A percentile compares a stretch with the other conserved stretches of the same genome.
Evolutionary conservation across 2,329 filamentous ascomycete genomes (phyloP).

Genomic region (Trichoderma aggressivum): DNA sequence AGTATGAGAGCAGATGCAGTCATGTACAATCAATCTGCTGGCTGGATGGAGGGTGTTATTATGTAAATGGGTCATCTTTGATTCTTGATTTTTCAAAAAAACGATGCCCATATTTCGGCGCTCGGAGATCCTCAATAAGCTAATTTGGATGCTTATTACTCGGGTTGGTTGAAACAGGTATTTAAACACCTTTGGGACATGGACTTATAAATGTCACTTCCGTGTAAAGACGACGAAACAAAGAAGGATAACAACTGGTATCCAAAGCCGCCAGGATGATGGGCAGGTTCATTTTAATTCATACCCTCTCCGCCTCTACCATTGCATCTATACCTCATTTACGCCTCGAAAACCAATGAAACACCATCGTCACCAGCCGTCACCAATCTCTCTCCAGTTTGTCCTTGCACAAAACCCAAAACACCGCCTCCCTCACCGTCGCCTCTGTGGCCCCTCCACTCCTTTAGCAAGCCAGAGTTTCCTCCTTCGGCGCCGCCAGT

Average conservation of each 20-base stretch:
- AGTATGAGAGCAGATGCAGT: not conserved
- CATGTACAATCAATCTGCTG: too few species aligned
- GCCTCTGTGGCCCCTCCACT: constrained; percentile 88
- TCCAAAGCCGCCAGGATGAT: not conserved
- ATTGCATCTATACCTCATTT: constrained; percentile 17
- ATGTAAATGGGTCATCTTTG: too few species aligned
- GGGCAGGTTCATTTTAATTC: not conserved
- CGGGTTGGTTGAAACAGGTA: not conserved
- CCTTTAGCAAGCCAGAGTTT: constrained; percentile 66
- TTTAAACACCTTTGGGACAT: not conserved
- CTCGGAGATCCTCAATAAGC: not conserved
- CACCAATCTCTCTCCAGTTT: constrained; percentile 69
- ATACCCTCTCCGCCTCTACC: not conserved
- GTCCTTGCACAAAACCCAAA: constrained; percentile 82
- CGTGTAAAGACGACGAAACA: not conserved
- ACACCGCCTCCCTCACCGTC: constrained; percentile 85
- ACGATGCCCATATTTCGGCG: not conserved
- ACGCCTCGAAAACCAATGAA: constrained; percentile 63
- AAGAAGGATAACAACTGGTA: not conserved
- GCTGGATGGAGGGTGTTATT: too few species aligned
- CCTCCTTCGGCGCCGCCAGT: constrained; percentile 38
- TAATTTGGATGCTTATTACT: not conserved
- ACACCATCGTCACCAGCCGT: constrained; percentile 88
- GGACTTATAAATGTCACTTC: not conserved
- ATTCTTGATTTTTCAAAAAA: not conserved